Evolutionary conservation across 768 basidiomycete genomes (phyloP).

Genomic region (Tulasnella sp.): DNA sequence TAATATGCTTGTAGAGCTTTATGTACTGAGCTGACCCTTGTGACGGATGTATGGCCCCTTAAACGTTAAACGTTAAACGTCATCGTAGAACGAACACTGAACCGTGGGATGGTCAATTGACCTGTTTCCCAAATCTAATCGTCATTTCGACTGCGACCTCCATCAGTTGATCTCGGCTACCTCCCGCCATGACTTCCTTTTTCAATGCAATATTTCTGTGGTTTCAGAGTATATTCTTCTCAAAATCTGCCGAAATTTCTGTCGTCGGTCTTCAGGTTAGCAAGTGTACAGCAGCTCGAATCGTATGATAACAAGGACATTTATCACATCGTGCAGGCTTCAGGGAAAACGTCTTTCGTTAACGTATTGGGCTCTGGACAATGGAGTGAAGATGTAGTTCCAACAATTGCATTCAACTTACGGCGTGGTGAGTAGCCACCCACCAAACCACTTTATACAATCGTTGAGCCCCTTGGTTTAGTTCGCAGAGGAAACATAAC

Average conservation of each 20-base stretch:
- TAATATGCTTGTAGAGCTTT: too few species aligned
- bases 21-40: too few species aligned
- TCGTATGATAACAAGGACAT: too few species aligned
- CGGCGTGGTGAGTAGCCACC: constrained; percentile 36
- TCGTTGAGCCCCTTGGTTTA: constrained; percentile 8
- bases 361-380: constrained; percentile 70
- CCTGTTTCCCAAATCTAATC: constrained; percentile 19
- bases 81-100: too few species aligned
- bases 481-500: constrained; percentile 82
- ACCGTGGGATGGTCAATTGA: too few species aligned
- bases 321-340: too few species aligned
- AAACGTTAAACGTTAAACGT: too few species aligned
- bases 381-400: constrained; percentile 96
- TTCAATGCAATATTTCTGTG: constrained; percentile 45
- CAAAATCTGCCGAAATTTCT: constrained; percentile 75
- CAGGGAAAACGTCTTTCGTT: constrained; percentile 89
- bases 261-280: constrained; percentile 75
- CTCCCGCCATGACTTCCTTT: constrained; percentile 30
- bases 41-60: too few species aligned
- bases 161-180: neutral
- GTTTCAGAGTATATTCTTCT: constrained; percentile 64
- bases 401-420: constrained; percentile 88
- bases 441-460: neutral
- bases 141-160: constrained; percentile 2
- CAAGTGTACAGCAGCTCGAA: too few species aligned